Base-by-base conservation (phyloP, 108 stramenopile genomes). In the Conticribra guillardii region DNA sequence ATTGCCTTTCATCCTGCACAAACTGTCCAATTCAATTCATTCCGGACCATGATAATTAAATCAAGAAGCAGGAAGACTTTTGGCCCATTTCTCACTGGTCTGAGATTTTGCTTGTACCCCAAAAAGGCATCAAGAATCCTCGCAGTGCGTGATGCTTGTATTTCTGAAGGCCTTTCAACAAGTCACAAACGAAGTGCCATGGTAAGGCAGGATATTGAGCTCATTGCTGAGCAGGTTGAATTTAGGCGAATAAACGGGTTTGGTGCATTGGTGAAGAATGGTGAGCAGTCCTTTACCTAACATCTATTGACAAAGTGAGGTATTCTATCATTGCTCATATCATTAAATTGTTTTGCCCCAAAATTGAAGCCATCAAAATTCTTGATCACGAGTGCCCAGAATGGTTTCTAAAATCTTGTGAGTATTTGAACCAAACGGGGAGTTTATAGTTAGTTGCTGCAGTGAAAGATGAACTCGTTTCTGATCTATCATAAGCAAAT, bases 141-240 rank as follows among this genome's bases (percentile, higher is more conserved):
- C 1, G 59, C 59, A 23, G 59, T 60, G 1, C 59, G 59, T 23
- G 59, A 60, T 60, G 59, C 59, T 0, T 44, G 59, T 23, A 45
- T 60, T 60, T 60, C 41, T 22, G 2, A 60, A 22, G 59, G 59
- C 3, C 3, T 23, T 45, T 60, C 56, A 3, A 57, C 31, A 14
- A 41, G 21, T 8, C n/a, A 8, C 11, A 60, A 60, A 60, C 17
- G 11, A 21, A 44, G 59, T 24, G 59, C 59, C 24, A 14, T 9
- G 1, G 23, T n/a, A 14, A 41, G 2, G 41, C 1, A 41, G 16
- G 34, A 41, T 45, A 21, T 60, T 37, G 0, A 23, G 22, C 19
- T 4, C 7, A 45, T 60, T 41, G 59, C 59, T 0, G 31, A 44
- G 21, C 28, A 23, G 2, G 41, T 9, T 22, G 59, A 34, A 21